Evolutionary conservation across 2,329 filamentous ascomycete genomes (phyloP).

Genomic region (Chaetomiaceae sp.): DNA sequence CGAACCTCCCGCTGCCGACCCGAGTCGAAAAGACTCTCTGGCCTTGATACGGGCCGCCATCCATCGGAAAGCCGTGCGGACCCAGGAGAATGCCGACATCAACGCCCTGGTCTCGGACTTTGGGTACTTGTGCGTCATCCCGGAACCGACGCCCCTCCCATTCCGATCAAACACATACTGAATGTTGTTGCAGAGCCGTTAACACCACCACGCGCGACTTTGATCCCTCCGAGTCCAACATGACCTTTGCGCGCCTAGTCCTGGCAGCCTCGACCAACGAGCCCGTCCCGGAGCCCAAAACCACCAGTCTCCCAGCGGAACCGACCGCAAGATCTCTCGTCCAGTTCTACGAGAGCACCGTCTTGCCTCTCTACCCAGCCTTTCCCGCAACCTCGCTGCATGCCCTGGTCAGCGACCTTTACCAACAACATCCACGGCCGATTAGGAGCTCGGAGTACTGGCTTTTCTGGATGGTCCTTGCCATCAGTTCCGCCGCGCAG

Average conservation of each 20-base stretch:
- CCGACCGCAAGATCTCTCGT: conserved; percentile 65
- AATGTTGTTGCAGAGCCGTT: conserved; percentile 56
- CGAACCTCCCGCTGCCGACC: conserved; percentile 30
- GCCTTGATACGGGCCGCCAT: conserved; percentile 59
- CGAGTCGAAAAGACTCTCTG: conserved; percentile 54
- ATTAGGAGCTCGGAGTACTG: conserved; percentile 72
- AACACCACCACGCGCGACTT: conserved; percentile 94
- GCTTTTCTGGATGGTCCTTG: conserved; percentile 84
- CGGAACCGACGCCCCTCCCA: background rate
- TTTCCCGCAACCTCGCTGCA: conserved; percentile 78
- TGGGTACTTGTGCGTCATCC: conserved; percentile 67
- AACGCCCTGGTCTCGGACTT: conserved; percentile 92
- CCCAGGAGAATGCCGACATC: conserved; percentile 75
- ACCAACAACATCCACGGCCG: conserved; percentile 61
- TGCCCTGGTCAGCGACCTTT: conserved; percentile 74
- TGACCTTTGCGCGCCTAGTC: conserved; percentile 88
- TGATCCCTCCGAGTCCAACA: conserved; percentile 78
- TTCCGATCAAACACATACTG: conserved; percentile 10
- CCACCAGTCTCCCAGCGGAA: conserved; percentile 64
- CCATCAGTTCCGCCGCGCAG: conserved; percentile 70
- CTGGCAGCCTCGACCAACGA: conserved; percentile 77
- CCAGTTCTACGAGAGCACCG: conserved; percentile 78
- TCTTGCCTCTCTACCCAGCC: conserved; percentile 75
- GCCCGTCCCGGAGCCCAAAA: conserved; percentile 58
- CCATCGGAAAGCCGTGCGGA: conserved; percentile 59